A percentile compares a stretch with the other conserved stretches of the same genome.
Evolutionary conservation across 331 rosid species (phyloP).

Genomic region (Rhamnella rubrinervis): DNA sequence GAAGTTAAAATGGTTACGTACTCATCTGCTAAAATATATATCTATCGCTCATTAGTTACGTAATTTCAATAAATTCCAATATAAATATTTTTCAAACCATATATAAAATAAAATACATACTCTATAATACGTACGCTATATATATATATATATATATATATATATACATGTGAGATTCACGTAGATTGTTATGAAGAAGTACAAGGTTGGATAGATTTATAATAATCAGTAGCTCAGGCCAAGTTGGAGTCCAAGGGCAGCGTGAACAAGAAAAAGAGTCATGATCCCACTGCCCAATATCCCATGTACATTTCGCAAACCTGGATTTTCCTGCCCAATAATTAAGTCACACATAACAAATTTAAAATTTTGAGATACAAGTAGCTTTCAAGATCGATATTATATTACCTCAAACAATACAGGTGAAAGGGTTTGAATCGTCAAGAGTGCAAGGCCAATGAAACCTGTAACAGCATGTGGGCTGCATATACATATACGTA

Average conservation of each 20-base stretch:
- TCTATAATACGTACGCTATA: too few relatives aligned
- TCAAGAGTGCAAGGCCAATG: constrained; percentile 76
- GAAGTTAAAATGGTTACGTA: too few relatives aligned
- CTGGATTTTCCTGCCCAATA: constrained; percentile 70
- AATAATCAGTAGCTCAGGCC: constrained; percentile 57
- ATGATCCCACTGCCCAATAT: constrained; percentile 91
- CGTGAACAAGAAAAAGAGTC: constrained; percentile 84
- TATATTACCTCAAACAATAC: constrained; percentile 71
- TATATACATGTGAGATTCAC: too few relatives aligned
- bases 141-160: too few relatives aligned
- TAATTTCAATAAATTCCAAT: too few relatives aligned
- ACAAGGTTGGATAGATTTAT: too few relatives aligned
- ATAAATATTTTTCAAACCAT: too few relatives aligned
- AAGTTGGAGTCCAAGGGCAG: constrained; percentile 86
- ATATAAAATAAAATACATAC: too few relatives aligned
- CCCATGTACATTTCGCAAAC: constrained; percentile 76
- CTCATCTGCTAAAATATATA: too few relatives aligned
- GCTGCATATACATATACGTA: constrained; percentile 41
- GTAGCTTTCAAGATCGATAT: neutral
- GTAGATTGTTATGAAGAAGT: too few relatives aligned
- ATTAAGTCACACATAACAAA: neutral
- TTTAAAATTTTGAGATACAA: neutral
- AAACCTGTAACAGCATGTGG: constrained; percentile 85
- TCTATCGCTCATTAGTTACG: too few relatives aligned
- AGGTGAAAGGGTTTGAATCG: constrained; percentile 77